Evolutionary conservation across 2,329 filamentous ascomycete genomes (phyloP), one percentile per base, ranked within the genome.

Genomic region (Spiromastix sp.): DNA sequence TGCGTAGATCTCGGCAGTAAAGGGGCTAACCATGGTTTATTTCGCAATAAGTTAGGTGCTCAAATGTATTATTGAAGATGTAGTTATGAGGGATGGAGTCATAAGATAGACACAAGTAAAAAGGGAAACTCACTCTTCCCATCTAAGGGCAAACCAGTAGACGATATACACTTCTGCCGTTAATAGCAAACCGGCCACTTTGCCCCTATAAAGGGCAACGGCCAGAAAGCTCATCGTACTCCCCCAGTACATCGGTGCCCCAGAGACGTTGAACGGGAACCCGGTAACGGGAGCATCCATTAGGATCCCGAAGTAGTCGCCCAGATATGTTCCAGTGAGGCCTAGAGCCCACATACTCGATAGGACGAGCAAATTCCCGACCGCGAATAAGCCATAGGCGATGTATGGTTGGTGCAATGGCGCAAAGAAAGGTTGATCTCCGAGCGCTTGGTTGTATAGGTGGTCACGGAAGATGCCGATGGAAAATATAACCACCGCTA

Each of bases 281-380:
- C 84, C 81, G 9, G 86, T 93, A 34, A 98, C 87, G 51, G 89
- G 89, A 48, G 81, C 68, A 56, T 96, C 89, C 86, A 95, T 93
- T 46, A 98, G 71, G 58, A 96, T 95, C 48, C 91, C 91, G 57
- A 96, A 98, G 70, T 98, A 98, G 67, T 98, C 91, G 49, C 91
- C 91, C 22, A 98, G 70, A 58, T 95, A 98, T 24, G 91, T 98
- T 43, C 91, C 91, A 1, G 86, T 95, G 52, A 98, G 77, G 39
- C 91, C 91, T 26, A 98, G 77, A 21, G 79, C 82, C 77, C 79
- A 95, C 64, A 93, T 96, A 42, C 83, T 91, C 21, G 81, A 80
- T 33, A 96, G 51, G 32, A 98, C 91, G 22, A 98, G 76, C 34
- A 81, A 61, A 60, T 94, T 95, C 39, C 91, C 91, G 24, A 66